Evolutionary conservation across 2,329 filamentous ascomycete species (phyloP).

Genomic region (Aspergillus aculeatinus): DNA sequence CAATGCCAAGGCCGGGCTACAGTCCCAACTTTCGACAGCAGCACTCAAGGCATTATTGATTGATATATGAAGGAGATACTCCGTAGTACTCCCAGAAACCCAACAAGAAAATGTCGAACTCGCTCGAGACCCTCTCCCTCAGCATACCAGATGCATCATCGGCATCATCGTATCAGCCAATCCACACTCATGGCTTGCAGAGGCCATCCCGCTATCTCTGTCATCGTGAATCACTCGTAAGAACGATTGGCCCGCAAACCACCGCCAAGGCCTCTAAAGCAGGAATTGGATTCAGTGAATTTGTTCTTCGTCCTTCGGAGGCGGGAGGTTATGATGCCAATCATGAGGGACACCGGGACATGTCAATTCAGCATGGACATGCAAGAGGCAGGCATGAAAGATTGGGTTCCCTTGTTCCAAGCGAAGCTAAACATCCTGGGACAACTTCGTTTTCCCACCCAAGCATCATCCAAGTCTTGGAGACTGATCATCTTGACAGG

Average conservation of each 20-base stretch:
- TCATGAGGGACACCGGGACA: background rate
- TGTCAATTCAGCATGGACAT: background rate
- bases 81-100: too few relatives aligned
- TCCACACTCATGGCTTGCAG: background rate
- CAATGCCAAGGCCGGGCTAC: background rate
- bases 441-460: background rate
- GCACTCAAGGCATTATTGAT: too few relatives aligned
- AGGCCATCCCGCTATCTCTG: background rate
- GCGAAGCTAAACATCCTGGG: background rate
- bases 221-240: background rate
- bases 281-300: background rate
- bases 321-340: background rate
- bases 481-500: background rate
- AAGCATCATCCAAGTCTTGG: background rate
- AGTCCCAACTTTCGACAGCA: background rate
- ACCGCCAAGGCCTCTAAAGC: slow-evolving; percentile 2
- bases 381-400: background rate
- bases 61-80: background rate
- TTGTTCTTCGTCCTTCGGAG: background rate
- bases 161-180: background rate
- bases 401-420: background rate
- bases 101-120: background rate
- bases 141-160: background rate
- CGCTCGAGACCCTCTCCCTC: background rate
- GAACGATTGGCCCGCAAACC: background rate